phyloP scores from a whole-genome alignment of 495 filamentous ascomycete species.

The Thermothielavioides terrestris region DNA sequence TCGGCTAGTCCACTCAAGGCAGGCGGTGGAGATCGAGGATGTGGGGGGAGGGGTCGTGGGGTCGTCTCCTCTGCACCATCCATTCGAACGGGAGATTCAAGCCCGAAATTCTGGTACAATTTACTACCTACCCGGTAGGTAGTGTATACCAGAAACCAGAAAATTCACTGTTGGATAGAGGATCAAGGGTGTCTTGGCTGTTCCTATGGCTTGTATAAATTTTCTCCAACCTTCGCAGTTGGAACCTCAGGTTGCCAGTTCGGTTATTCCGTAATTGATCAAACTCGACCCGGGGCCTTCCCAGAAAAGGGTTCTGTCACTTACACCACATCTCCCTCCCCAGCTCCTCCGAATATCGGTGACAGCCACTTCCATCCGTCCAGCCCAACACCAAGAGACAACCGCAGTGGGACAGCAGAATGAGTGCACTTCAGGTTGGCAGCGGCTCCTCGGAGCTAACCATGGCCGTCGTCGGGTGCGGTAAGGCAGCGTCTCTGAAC shows the following conservation, averaged over 20 bases:
- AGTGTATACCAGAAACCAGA: too few relatives aligned
- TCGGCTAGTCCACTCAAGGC: not conserved
- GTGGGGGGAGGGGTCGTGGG: constrained; percentile 1
- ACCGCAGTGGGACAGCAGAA: constrained; percentile 6
- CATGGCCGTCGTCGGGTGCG: constrained; percentile 64
- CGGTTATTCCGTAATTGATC: too few relatives aligned
- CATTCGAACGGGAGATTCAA: too few relatives aligned
- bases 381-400: not conserved
- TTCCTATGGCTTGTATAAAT: too few relatives aligned
- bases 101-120: too few relatives aligned
- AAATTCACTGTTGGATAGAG: not conserved
- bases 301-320: not conserved
- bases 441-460: constrained; percentile 45
- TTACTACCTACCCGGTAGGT: too few relatives aligned
- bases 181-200: not conserved
- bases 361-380: not conserved
- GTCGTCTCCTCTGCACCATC: too few relatives aligned
- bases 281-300: not conserved
- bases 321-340: not conserved
- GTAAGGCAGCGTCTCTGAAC: constrained; percentile 38
- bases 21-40: constrained; percentile 2
- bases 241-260: too few relatives aligned
- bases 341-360: not conserved
- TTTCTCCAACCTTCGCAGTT: too few relatives aligned
- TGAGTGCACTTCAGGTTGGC: constrained; percentile 11